Evolutionary conservation across 2,329 filamentous ascomycete species (phyloP).

Genomic region (Macrophomina pseudophaseolina): DNA sequence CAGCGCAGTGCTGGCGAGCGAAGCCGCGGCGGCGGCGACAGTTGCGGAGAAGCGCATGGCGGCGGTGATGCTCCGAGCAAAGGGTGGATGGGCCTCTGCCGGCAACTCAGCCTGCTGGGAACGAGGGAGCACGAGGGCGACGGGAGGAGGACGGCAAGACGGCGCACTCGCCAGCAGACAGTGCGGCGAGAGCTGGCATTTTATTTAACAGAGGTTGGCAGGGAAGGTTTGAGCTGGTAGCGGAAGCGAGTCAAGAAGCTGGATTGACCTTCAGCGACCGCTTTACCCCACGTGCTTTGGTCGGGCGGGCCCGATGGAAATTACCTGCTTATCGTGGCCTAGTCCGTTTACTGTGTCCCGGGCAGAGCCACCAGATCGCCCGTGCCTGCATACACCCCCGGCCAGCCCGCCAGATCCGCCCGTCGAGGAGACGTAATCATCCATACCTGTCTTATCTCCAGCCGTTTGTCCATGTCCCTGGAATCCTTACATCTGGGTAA

Average conservation of each 20-base stretch:
- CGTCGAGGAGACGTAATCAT: constrained; percentile 12
- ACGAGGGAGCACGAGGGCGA: neutral
- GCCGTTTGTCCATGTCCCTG: neutral
- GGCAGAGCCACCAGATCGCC: constrained; percentile 12
- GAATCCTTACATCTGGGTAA: neutral
- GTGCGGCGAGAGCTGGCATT: neutral
- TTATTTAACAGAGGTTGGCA: neutral
- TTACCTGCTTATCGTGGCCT: constrained; percentile 21
- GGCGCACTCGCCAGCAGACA: neutral
- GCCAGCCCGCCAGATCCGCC: neutral
- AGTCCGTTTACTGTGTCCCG: neutral
- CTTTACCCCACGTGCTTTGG: constrained; percentile 4
- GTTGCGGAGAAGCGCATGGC: constrained; percentile 20
- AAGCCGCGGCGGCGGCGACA: neutral
- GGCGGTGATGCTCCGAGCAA: neutral
- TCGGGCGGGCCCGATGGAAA: constrained; percentile 5
- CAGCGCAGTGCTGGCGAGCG: constrained; percentile 15
- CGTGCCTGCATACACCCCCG: constrained; percentile 14
- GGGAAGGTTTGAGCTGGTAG: neutral
- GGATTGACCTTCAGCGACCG: neutral
- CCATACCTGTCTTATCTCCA: constrained; percentile 4
- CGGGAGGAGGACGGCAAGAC: neutral
- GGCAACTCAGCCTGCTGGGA: neutral
- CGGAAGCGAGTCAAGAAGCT: neutral
- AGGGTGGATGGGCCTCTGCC: neutral